Base-by-base conservation (phyloP, 371 early-diverging fungal genomes). In the Conidiobolus incongruus region DNA sequence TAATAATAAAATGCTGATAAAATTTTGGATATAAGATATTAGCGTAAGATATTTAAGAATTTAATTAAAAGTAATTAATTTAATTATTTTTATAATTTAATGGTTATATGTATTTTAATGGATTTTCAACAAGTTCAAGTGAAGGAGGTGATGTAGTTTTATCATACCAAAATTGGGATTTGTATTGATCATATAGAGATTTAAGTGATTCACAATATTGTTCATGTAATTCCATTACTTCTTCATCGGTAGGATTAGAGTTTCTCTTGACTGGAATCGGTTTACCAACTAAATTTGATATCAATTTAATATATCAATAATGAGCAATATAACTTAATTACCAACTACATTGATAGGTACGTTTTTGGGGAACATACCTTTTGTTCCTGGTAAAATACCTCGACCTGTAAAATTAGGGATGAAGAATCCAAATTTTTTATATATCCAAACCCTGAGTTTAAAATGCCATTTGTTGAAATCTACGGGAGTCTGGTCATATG, bases 331-430 rank as follows among this genome's bases (percentile, higher is more conserved):
- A n/a, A n/a, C n/a, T n/a, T n/a, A n/a, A n/a, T 54, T 61, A 64
- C 64, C 61, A 38, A 79, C 65, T 5, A 65, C 61, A 13, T 51
- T 52, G 38, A 69, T 56, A 22, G 57, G 64, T 15, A 65, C 63
- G 31, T 70, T 54, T 41, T 59, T 58, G n/a, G 77, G 78, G 23
- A 75, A 47, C 10, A 77, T 32, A 0, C 74, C 74, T 34, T 68
- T 55, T 47, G 62, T 56, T 40, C 66, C 75, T 44, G 72, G 69
- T 47, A 76, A 75, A 16, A 75, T 55, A 16, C 75, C 77, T 6
- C 80, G 68, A 22, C 79, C 83, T 45, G 76, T 72, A 47, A 76
- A 75, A 29, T 78, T 50, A 4, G 79, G 79, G 48, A 75, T 40
- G 0, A 81, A 77, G 50, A 75, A 79, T 28, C 75, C 79, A 29